Evolutionary conservation across 2,329 filamentous ascomycete genomes (phyloP).

Genomic region (Thielaviopsis musarum): DNA sequence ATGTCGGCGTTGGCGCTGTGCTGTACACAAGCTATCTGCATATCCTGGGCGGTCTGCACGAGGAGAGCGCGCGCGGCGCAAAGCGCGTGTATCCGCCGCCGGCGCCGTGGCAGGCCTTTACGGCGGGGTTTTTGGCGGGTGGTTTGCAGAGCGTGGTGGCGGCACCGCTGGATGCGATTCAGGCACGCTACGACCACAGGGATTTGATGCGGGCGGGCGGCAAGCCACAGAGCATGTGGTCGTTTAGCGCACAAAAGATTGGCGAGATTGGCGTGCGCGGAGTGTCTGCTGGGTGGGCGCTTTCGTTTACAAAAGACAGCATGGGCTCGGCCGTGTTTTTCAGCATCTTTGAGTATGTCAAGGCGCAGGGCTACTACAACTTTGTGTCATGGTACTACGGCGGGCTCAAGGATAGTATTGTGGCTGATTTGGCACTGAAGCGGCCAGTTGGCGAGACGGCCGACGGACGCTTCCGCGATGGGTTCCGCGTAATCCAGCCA

Average conservation of each 20-base stretch:
- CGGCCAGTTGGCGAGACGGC: not conserved
- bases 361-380: constrained; percentile 52
- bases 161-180: constrained; percentile 59
- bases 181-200: constrained; percentile 50
- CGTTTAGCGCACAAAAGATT: constrained; percentile 45
- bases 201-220: constrained; percentile 22
- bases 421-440: constrained; percentile 20
- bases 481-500: constrained; percentile 41
- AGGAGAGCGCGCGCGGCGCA: constrained; percentile 37
- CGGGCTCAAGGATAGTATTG: constrained; percentile 32
- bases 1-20: constrained; percentile 56
- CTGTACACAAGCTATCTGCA: constrained; percentile 63
- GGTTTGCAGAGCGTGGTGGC: constrained; percentile 53
- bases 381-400: constrained; percentile 59
- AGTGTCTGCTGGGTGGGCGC: constrained; percentile 55
- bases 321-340: constrained; percentile 58
- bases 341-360: constrained; percentile 57
- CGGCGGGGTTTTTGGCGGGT: constrained; percentile 54
- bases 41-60: constrained; percentile 47
- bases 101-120: constrained; percentile 43
- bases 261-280: constrained; percentile 56
- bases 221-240: constrained; percentile 49
- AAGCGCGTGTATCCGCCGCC: constrained; percentile 58
- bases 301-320: constrained; percentile 53
- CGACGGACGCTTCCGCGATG: not conserved